Base-by-base conservation (phyloP, 805 yeast species). In the Kregervanrija pseudodelftensis region DNA sequence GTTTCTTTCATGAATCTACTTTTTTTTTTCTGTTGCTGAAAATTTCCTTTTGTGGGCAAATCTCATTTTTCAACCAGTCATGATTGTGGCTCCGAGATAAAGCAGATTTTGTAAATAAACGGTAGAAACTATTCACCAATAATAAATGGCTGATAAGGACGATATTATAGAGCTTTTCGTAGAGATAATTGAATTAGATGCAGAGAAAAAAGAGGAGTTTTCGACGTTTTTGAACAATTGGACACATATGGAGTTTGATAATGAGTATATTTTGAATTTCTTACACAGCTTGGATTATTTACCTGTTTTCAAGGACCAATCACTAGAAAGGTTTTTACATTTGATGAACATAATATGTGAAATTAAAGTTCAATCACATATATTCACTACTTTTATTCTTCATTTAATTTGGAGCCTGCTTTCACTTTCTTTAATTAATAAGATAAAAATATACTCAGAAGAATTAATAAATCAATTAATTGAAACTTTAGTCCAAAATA, bases 381-480 rank as follows among this genome's bases (percentile, higher is more conserved):
- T 22, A 13, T 14, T 50, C 34, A 40, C 45, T 14, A 40, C 35
- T 12, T 48, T 51, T 14, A 41, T 50, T 5, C 13, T 57, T 12
- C 44, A 40, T 2, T 44, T 57, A 28, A 15, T 55, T 11, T 36
- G 43, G 31, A 50, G 50, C n/a, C 2, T 54, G n/a, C 40, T 48
- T 11, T 17, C 46, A 11, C 31, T 49, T 2, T 59, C 59, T 2
- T 53, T 55, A 8, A 40, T 55, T 15, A 59, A 58, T 44, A 59
- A 49, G 37, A 22, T 41, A 2, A 30, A 53, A 13, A 14, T 46
- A 2, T 45, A 52, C 36, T 55, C 63, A 1, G 10, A 28, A 4
- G 41, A 36, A 3, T 30, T 56, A 7, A 31, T 45, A 5, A 49
- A 49, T 22, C 10, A 41, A 7, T 37, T 56, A 5, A 31, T 56